Base-by-base conservation (phyloP, 495 filamentous ascomycete species). In the Aspergillus kassunensis region DNA sequence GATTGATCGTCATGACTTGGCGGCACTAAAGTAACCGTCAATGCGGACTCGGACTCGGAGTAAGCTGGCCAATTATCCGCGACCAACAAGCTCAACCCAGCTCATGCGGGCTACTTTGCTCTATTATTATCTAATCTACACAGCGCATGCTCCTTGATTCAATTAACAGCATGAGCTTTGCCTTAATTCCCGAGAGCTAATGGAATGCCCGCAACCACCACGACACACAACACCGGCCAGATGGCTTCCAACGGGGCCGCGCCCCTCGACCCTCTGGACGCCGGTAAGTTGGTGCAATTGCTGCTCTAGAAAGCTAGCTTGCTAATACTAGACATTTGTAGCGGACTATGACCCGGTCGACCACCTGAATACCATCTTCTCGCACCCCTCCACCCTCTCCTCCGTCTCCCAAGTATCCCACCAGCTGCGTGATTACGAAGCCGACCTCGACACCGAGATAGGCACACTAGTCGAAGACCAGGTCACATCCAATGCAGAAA, bases 261-360 rank as follows among this genome's bases (percentile, higher is more conserved):
- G 23, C 40, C 52, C 54, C 54, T 63, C 50, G 70, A 76, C 55
- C 66, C 68, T 43, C 61, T 76, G 56, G 73, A 75, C 61, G 66
- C 71, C 66, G 73, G 73, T 76, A 58, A 53, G 63, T 45, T 15
- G 15, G 45, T 19, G 11, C 6, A 11, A 33, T 40, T 29, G 12
- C 35, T 27, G 24, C 33, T 12, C 6, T 13, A 37, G 16, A 5
- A 41, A 20, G 19, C 19, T 30, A 23, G 36, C 34, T 50, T 34
- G 42, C 61, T 70, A 53, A 72, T 35, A 45, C 31, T 21, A 51
- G 29, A 41, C 54, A 39, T 16, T 27, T 7, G 9, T 10, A 98
- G 95, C 85, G 56, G 86, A 96, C 62, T 98, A 96, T 72, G 87
- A 97, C 65, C 91, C 95, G 42, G 84, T 96, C 58, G 81, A 89